Base-by-base conservation (phyloP, 495 filamentous ascomycete species). In the Glutinoglossum americanum region DNA sequence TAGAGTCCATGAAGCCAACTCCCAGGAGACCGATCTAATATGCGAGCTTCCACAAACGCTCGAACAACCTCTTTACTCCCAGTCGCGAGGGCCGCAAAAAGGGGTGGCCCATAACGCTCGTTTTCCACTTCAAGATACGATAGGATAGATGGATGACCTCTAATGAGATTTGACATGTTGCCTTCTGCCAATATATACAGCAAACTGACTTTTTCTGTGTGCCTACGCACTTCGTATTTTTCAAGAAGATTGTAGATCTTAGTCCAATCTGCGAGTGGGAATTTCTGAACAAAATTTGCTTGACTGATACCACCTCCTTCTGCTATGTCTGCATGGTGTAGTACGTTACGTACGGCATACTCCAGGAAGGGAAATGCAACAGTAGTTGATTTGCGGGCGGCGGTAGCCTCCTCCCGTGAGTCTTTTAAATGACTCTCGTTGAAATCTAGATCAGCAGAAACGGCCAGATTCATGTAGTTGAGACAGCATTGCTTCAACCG, bases 111-210 rank as follows among this genome's bases (percentile, higher is more conserved):
- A 41, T 41, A 41, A 41, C 37, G 37, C 37, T 41, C 37, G 6
- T 41, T 15, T 41, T 41, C 37, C 37, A 41, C 37, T 41, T 41
- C 37, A 41, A 41, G 37, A 41, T 11, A 41, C 15, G 37, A 41
- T 41, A 41, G 37, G 37, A 41, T 41, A 11, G 37, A 41, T 41
- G 37, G 37, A 41, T 41, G 13, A 41, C 37, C 15, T 41, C 37
- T 60, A 59, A 76, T 70, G 28, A 79, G 71, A 30, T 66, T 62
- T 0, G 71, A 41, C 19, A 66, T 57, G 47, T 70, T 68, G 6
- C 64, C 64, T 30, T 75, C 70, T 44, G 76, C 71, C 27, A 75
- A 61, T 9, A 80, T 67, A 47, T 78, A 78, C 21, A 71, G 63
- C 1, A 75, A 55, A 60, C 64, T 75, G 47, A 66, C 65, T 51